Evolutionary conservation across 2,329 filamentous ascomycete species (phyloP).

Genomic region (Amylocarpus encephaloides): DNA sequence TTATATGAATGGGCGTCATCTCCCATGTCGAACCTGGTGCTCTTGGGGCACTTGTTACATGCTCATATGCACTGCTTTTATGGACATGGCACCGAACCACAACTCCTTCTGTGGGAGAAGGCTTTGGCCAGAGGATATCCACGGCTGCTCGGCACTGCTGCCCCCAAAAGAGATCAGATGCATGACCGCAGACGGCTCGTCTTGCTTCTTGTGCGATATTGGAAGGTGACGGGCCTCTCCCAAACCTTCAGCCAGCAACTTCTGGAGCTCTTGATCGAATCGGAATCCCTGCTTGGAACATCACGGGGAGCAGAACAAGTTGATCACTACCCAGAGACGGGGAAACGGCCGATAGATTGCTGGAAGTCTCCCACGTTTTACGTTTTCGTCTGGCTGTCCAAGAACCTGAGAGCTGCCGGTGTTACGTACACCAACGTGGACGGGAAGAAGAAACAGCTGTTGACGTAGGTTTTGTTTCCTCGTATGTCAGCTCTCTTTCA

Average conservation of each 20-base stretch:
- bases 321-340: no score
- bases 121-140: background rate
- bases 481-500: no score
- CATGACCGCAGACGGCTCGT: no score
- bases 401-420: no score
- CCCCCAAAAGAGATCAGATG: background rate
- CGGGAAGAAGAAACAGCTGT: no score
- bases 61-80: background rate
- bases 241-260: background rate
- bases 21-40: background rate
- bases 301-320: no score
- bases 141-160: background rate
- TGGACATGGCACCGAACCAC: background rate
- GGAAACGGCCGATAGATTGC: no score
- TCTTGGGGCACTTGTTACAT: conserved; percentile 1
- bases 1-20: conserved; percentile 8
- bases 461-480: no score
- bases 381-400: no score
- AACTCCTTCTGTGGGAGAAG: background rate
- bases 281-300: background rate
- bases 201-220: no score
- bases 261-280: background rate
- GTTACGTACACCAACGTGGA: no score
- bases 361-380: no score
- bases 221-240: background rate